Base-by-base conservation (phyloP, 805 yeast species). In the Suhomyces sp. region DNA sequence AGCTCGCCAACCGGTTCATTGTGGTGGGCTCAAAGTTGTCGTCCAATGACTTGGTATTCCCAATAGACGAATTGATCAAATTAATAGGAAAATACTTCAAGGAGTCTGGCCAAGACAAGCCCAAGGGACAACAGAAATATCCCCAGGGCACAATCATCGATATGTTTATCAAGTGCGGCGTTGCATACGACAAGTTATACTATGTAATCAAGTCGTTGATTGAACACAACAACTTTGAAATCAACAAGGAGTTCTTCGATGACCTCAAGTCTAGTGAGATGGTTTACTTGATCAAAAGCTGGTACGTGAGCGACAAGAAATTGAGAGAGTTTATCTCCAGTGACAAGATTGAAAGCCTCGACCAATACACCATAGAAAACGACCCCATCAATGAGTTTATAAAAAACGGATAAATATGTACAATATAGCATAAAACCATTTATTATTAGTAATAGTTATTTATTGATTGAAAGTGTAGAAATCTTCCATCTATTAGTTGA, bases 31-130 rank as follows among this genome's bases (percentile, higher is more conserved):
- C 81, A 54, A 82, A 81, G 63, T 74, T 90, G 48, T 76, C 82
- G 50, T 80, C 81, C 23, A 83, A 88, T 42, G 96, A 90, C 60
- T 78, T 83, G 62, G 87, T 91, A 3, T 90, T 92, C 74, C 96
- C 97, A 17, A 77, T 88, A 6, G 82, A 82, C 57, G 85, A 83
- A 52, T 74, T 92, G 46, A 74, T 90, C 59, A 86, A 88, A 54
- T 74, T 87, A 55, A 72, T 89, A 46, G 77, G 86, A 58, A 81
- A 80, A 58, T 78, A 84, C 59, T 73, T 87, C 15, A 67, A 68
- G 46, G 69, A 68, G 42, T 70, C 77, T 1, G 57, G 63, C 6
- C 74, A 72, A 40, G 75, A 71, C 47, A 57, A 52, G 3, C 55
- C 60, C 15, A 72, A 76, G 74, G 49, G 63, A 54, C 61, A 79